These are phyloP conservation scores for Leccinum fallax DNA, from an alignment of 1,284 basidiomycete genomes.

Conservation along the genomic window DNA sequence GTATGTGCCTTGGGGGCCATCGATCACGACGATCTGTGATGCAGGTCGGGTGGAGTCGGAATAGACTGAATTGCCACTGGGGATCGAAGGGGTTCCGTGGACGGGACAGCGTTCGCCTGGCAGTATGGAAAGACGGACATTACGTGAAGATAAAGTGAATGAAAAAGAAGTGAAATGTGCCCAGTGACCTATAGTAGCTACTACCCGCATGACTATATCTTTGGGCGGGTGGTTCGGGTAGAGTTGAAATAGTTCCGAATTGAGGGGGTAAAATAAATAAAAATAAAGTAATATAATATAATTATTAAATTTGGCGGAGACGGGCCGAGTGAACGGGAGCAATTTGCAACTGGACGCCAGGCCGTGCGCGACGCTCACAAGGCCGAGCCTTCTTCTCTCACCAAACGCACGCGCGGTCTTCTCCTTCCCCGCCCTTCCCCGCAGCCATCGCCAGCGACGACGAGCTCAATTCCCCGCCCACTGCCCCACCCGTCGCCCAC, in stretches of 20 bases:
- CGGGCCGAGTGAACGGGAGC: conserved; percentile 26
- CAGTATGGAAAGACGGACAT: conserved; percentile 2
- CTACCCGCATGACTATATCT: conserved; percentile 10
- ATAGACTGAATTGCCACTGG: conserved; percentile 4
- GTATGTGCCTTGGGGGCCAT: conserved; percentile 16
- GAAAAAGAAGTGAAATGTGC: conserved; percentile 14
- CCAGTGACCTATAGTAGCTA: not conserved
- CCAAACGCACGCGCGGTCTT: conserved; percentile 1
- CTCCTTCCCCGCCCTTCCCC: not conserved
- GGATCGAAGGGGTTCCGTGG: conserved; percentile 14
- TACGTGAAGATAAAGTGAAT: conserved; percentile 11
- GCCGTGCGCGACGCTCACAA: conserved; percentile 16
- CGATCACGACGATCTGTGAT: conserved; percentile 20
- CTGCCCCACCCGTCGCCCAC: conserved; percentile 10
- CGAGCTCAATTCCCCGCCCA: not conserved
- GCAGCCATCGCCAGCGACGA: conserved; percentile 17
- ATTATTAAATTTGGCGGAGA: not conserved
- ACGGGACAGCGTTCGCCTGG: not conserved
- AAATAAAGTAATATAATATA: not conserved
- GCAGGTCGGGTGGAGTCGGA: conserved; percentile 16
- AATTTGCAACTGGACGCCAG: conserved; percentile 26
- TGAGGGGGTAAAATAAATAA: conserved; percentile 1
- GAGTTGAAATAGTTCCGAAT: conserved; percentile 12
- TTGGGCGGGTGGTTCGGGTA: not conserved
- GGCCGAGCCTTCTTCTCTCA: conserved; percentile 21